Evolutionary conservation across 768 basidiomycete genomes (phyloP), one percentile per base, ranked within the genome.

Genomic region (Boletus sensibilis): DNA sequence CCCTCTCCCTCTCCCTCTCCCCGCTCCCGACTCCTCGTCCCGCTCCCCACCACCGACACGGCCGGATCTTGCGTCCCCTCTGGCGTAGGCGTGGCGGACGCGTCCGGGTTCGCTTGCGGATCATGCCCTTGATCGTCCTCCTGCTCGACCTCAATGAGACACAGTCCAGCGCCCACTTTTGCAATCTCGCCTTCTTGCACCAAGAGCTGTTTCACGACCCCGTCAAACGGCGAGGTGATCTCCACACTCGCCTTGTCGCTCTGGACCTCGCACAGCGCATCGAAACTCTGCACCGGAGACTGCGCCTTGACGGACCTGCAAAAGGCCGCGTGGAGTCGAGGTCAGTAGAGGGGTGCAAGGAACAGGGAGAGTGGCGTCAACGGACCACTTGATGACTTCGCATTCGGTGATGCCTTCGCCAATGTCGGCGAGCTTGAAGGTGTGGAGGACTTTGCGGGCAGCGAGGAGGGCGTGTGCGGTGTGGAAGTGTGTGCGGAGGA

Each of bases 361-460:
- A 33, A 27, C 3, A 12, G 13, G 1, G n/a, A 23, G 18, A 25
- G 40, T 25, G 21, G 16, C 7, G 25, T 14, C 18, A 29, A 78
- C 84, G 58, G 58, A 89, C 92, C 92, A 94, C 70, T 86, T 87
- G 45, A 95, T 85, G 60, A 94, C 81, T 73, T 95, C 91, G 66
- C 90, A 91, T 71, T 94, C 92, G 23, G 91, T 92, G 61, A 94
- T 93, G 6, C 92, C 92, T 72, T 94, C 92, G 5, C 93, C 92
- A 65, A 94, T 91, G 68, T 92, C 90, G 1, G 90, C 89, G 38
- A 92, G 82, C 55, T 84, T 90, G 77, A 91, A 91, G 10, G 77
- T 81, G 54, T 87, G 76, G n/a, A 79, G 53, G 13, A 75, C 68
- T 50, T 73, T 78, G 25, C 66, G 66, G 3, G 72, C 65, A 2